Percentiles rank a stretch among this genome's conserved stretches.
These are phyloP conservation scores for Elasticomyces elasticus DNA, from an alignment of 495 filamentous ascomycete genomes.

Conservation along the genomic window DNA sequence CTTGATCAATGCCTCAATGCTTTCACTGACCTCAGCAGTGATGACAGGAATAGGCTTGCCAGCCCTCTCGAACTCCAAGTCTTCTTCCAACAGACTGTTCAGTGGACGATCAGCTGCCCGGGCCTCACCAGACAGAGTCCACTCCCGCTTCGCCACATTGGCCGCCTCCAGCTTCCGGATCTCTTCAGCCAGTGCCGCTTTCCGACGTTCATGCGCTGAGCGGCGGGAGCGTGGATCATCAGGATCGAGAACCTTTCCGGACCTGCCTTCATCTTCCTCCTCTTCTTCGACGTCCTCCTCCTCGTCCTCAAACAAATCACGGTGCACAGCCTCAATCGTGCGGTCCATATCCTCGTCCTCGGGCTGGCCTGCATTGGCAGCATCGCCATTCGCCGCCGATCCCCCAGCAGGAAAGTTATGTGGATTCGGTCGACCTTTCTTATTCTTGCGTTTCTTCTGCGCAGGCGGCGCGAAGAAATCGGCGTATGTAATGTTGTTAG, in stretches of 20 bases:
- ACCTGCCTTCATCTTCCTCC: constrained; percentile 1
- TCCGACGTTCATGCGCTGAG: constrained; percentile 77
- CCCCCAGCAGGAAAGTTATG: constrained; percentile 31
- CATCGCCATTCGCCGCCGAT: constrained; percentile 27
- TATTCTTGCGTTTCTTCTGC: constrained; percentile 51
- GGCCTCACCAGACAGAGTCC: constrained; percentile 85
- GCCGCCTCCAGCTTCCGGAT: constrained; percentile 84
- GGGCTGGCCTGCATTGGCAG: constrained; percentile 36
- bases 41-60: constrained; percentile 93
- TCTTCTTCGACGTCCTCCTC: constrained; percentile 11
- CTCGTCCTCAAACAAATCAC: constrained; percentile 85
- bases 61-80: constrained; percentile 90
- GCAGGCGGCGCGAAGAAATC: constrained; percentile 85
- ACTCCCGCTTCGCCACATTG: constrained; percentile 81
- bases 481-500: constrained; percentile 75
- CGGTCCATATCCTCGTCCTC: constrained; percentile 54
- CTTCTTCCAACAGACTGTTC: constrained; percentile 89
- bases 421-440: constrained; percentile 33
- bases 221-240: constrained; percentile 45
- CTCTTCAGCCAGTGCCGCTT: constrained; percentile 74
- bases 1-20: constrained; percentile 90
- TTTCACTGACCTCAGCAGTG: constrained; percentile 84
- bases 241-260: constrained; percentile 24
- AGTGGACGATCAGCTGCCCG: constrained; percentile 67
- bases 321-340: constrained; percentile 81